Evolutionary conservation across 805 yeast genomes (phyloP).

Genomic region (Sugiyamaella chiloensis): DNA sequence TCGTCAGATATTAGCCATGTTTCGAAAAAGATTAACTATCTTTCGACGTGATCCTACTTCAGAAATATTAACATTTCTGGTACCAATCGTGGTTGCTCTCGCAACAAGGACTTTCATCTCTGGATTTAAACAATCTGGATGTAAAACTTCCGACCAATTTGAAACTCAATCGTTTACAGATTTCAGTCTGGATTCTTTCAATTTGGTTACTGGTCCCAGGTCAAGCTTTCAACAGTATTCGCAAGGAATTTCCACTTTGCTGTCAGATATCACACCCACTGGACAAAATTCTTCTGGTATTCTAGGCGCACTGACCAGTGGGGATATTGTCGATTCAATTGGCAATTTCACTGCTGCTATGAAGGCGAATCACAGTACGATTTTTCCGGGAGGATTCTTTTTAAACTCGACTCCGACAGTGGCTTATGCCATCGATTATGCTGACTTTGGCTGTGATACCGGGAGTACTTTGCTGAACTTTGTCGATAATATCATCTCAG

Average conservation of each 20-base stretch:
- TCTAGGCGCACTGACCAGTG: slow-evolving; percentile 7
- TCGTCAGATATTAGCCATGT: slow-evolving; percentile 31
- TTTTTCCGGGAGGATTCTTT: slow-evolving; percentile 35
- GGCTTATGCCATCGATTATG: slow-evolving; percentile 30
- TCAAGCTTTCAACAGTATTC: neutral
- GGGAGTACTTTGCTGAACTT: slow-evolving; percentile 31
- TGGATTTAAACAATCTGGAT: slow-evolving; percentile 22
- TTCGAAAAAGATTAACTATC: slow-evolving; percentile 31
- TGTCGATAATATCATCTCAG: slow-evolving; percentile 29
- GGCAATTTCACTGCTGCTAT: slow-evolving; percentile 25
- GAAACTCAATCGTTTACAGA: slow-evolving; percentile 17
- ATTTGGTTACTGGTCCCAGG: slow-evolving; percentile 21
- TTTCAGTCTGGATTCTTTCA: slow-evolving; percentile 11
- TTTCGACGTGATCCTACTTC: slow-evolving; percentile 31
- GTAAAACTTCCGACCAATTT: slow-evolving; percentile 16
- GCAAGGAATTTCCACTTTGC: slow-evolving; percentile 16
- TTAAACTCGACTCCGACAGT: slow-evolving; percentile 25
- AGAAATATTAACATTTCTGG: slow-evolving; percentile 26
- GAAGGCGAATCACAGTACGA: slow-evolving; percentile 23
- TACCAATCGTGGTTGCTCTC: slow-evolving; percentile 33
- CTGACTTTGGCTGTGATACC: slow-evolving; percentile 22
- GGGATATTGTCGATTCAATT: slow-evolving; percentile 21
- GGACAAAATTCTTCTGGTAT: slow-evolving; percentile 4
- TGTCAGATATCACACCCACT: slow-evolving; percentile 13
- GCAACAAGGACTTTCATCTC: slow-evolving; percentile 23